phyloP scores from a whole-genome alignment of 108 stramenopile genomes.

The Poteriospumella lacustris region DNA sequence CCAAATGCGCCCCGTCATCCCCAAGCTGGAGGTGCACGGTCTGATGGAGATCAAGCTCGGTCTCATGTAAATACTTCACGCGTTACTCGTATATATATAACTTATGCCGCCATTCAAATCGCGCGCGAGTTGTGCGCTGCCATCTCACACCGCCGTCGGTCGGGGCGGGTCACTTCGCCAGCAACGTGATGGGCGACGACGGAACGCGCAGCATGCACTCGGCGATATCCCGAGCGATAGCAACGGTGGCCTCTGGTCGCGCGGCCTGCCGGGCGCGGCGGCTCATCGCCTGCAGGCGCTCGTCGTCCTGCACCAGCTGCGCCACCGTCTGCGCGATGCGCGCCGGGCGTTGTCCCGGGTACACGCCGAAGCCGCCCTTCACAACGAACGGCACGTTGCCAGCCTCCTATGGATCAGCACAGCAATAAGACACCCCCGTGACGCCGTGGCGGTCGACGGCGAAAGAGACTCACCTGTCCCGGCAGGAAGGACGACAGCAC shows the following conservation, averaged over 20 bases:
- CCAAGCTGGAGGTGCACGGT: neutral
- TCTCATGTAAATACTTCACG: neutral
- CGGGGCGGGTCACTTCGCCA: no score
- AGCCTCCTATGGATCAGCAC: conserved; percentile 49
- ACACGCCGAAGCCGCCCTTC: conserved; percentile 79
- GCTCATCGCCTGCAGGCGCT: neutral
- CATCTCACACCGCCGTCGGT: no score
- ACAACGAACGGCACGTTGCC: conserved; percentile 84
- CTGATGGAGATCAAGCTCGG: conserved; percentile 15
- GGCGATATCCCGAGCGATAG: conserved; percentile 75
- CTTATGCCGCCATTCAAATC: no score
- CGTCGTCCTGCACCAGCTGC: neutral
- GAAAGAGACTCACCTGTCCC: conserved; percentile 64
- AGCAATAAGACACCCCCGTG: neutral
- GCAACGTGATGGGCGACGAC: conserved; percentile 26
- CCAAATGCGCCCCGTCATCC: neutral
- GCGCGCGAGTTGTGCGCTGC: no score
- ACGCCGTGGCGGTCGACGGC: no score
- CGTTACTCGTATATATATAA: no score
- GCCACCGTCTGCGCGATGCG: conserved; percentile 73
- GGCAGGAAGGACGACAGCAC: conserved; percentile 82
- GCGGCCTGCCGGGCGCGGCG: conserved; percentile 61
- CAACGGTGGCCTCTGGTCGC: conserved; percentile 69
- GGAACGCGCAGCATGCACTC: conserved; percentile 43
- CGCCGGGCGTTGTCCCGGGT: conserved; percentile 58